Evolutionary conservation across 2,329 filamentous ascomycete species (phyloP).

Genomic region (Colletotrichum musicola): DNA sequence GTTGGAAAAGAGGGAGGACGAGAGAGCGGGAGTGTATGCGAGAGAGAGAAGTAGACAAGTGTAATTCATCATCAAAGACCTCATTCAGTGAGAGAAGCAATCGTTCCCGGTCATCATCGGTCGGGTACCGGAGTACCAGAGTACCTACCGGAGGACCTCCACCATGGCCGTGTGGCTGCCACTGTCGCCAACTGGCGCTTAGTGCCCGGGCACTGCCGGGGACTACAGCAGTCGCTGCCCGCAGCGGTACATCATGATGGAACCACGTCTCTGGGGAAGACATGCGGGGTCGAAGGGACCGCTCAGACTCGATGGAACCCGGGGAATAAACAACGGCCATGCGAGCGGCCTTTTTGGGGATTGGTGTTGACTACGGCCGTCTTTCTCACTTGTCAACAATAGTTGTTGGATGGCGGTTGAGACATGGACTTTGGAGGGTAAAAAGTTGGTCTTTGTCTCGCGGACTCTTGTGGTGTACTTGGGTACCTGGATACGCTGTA

Average conservation of each 20-base stretch:
- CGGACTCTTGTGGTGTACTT: background rate
- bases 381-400: too few relatives aligned
- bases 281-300: constrained; percentile 25
- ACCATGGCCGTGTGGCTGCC: background rate
- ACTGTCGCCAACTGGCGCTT: constrained; percentile 1
- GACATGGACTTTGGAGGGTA: background rate
- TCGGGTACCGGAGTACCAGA: background rate
- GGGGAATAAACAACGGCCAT: constrained; percentile 13
- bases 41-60: too few relatives aligned
- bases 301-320: constrained; percentile 14
- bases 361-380: background rate
- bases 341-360: background rate
- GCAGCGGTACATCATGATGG: constrained; percentile 26
- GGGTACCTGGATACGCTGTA: background rate
- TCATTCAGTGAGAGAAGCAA: too few relatives aligned
- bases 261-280: constrained; percentile 34
- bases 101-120: constrained; percentile 18
- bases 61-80: too few relatives aligned
- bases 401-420: background rate
- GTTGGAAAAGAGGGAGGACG: background rate
- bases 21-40: too few relatives aligned
- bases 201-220: background rate
- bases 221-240: background rate
- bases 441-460: background rate
- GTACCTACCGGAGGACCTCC: too few relatives aligned